Conservation (phyloP, 2,329 filamentous ascomycete genomes). For the Zasmidium citrigriseum region DNA sequence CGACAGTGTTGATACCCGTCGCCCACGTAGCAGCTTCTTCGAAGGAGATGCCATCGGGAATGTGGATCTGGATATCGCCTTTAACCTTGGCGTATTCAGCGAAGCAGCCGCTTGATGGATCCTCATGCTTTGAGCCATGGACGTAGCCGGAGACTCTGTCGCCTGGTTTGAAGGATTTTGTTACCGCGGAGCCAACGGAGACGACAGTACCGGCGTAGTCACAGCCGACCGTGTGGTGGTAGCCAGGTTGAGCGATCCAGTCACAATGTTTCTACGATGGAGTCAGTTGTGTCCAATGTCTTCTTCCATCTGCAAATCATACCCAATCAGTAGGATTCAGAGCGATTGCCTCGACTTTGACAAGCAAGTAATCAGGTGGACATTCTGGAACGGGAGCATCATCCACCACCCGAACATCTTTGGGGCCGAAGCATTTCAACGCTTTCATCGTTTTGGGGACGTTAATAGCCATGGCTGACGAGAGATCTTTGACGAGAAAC, state of each 20-base stretch:
- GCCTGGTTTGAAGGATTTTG: slow-evolving; percentile 46
- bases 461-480: slow-evolving; percentile 3
- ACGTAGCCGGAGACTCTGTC: slow-evolving; percentile 53
- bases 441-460: slow-evolving; percentile 20
- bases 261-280: slow-evolving; percentile 46
- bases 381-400: slow-evolving; percentile 14
- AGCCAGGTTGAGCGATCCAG: slow-evolving; percentile 30
- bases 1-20: slow-evolving; percentile 53
- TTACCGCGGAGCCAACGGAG: slow-evolving; percentile 50
- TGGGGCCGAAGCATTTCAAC: slow-evolving; percentile 20
- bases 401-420: slow-evolving; percentile 12
- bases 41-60: slow-evolving; percentile 51
- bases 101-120: slow-evolving; percentile 47
- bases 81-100: slow-evolving; percentile 56
- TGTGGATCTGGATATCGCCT: slow-evolving; percentile 47
- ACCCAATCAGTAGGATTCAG: slow-evolving; percentile 51
- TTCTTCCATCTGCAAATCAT: background rate
- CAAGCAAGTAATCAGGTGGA: slow-evolving; percentile 37
- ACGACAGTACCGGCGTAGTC: slow-evolving; percentile 57
- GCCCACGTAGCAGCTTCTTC: slow-evolving; percentile 56
- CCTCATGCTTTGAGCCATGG: slow-evolving; percentile 43
- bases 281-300: no score
- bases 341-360: slow-evolving; percentile 47
- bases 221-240: slow-evolving; percentile 48
- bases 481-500: no score